Conservation (phyloP, 1,284 basidiomycete species). For the Heterobasidion occidentale region DNA sequence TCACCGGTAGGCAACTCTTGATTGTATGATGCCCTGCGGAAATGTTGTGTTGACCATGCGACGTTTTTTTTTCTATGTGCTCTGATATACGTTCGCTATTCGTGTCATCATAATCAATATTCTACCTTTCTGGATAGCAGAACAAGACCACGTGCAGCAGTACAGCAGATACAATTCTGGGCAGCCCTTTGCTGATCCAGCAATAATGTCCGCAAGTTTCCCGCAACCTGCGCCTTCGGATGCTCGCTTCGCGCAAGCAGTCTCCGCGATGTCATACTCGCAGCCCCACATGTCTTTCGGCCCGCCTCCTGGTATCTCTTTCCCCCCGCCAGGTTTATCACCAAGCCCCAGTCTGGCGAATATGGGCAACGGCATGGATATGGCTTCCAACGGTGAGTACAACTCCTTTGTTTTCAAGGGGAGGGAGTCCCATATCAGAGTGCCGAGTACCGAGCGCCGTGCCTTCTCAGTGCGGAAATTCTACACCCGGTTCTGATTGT, state of each 20-base stretch:
- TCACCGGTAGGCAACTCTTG: conserved; percentile 43
- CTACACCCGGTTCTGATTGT: conserved; percentile 38
- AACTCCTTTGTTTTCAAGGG: conserved; percentile 40
- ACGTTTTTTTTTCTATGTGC: conserved; percentile 16
- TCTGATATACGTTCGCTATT: conserved; percentile 15
- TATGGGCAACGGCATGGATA: conserved; percentile 13
- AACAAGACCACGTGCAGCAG: conserved; percentile 18
- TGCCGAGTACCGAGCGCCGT: conserved; percentile 79
- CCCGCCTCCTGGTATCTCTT: conserved; percentile 58
- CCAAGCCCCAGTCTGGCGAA: conserved; percentile 15
- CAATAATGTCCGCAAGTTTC: conserved; percentile 74
- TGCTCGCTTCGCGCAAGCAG: conserved; percentile 14
- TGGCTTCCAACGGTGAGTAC: conserved; percentile 55
- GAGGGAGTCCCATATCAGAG: conserved; percentile 66
- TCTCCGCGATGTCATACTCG: conserved; percentile 15
- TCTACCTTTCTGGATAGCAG: conserved; percentile 21
- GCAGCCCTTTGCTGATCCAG: conserved; percentile 64
- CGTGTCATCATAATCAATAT: conserved; percentile 12
- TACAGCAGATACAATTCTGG: conserved; percentile 26
- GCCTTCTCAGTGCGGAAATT: conserved; percentile 76
- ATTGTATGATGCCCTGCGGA: conserved; percentile 27
- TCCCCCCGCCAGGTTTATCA: conserved; percentile 27
- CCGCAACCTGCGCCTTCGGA: conserved; percentile 27
- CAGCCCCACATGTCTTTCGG: conserved; percentile 34
- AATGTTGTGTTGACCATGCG: conserved; percentile 24